Evolutionary conservation across 306 rosid species (phyloP).

Genomic region (Prunus mira): DNA sequence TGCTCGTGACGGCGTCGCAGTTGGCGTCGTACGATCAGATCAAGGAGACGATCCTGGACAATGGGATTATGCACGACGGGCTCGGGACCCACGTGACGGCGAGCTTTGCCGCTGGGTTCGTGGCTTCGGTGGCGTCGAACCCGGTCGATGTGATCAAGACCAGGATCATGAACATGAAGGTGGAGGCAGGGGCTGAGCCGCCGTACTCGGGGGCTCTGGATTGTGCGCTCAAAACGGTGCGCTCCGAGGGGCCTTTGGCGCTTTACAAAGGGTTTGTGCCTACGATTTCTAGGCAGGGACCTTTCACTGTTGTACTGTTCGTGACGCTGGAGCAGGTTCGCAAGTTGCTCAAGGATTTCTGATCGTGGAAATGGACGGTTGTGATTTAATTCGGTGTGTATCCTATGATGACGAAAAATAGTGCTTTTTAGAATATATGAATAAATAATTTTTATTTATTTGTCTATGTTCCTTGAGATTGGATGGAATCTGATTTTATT

Average conservation of each 20-base stretch:
- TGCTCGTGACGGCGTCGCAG: slow-evolving; percentile 81
- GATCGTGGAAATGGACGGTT: slow-evolving; percentile 1
- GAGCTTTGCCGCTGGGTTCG: slow-evolving; percentile 73
- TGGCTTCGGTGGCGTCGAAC: slow-evolving; percentile 71
- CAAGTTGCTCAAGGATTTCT: slow-evolving; percentile 69
- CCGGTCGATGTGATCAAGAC: slow-evolving; percentile 82
- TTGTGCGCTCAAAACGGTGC: slow-evolving; percentile 62
- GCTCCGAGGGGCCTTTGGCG: slow-evolving; percentile 70
- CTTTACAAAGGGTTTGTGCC: slow-evolving; percentile 74
- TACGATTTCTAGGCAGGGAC: slow-evolving; percentile 79
- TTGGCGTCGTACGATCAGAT: slow-evolving; percentile 68
- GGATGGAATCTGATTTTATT: no score
- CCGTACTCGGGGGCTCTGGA: slow-evolving; percentile 71
- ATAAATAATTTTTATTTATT: not conserved
- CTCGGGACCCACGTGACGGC: slow-evolving; percentile 81
- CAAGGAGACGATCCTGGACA: slow-evolving; percentile 58
- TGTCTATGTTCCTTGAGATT: no score
- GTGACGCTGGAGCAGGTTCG: slow-evolving; percentile 80
- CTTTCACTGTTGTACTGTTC: slow-evolving; percentile 71
- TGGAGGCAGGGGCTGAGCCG: slow-evolving; percentile 53
- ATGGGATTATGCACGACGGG: slow-evolving; percentile 58
- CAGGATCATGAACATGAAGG: slow-evolving; percentile 80
- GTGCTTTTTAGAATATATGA: not conserved
- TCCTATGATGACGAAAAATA: slow-evolving; percentile 25
- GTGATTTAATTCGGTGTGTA: not conserved